Evolutionary conservation across 768 basidiomycete species (phyloP).

Genomic region (Dacryopinax primogenitus): DNA sequence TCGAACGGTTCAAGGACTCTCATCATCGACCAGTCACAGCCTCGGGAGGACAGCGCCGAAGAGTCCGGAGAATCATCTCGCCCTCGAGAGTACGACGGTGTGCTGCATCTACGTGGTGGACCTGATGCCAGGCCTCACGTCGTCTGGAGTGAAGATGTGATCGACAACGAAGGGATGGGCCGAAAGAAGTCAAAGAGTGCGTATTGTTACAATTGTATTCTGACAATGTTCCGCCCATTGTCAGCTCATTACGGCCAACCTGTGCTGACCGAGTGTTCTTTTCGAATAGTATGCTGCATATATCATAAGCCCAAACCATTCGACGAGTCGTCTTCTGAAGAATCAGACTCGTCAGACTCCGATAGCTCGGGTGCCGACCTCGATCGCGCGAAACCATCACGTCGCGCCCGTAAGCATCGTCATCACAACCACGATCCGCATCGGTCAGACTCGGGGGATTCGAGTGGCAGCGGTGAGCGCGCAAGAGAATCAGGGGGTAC

Average conservation of each 20-base stretch:
- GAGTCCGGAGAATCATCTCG: neutral
- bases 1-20: neutral
- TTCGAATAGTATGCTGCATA: slow-evolving; percentile 80
- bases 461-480: slow-evolving; percentile 16
- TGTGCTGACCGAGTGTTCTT: neutral
- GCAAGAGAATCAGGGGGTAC: slow-evolving; percentile 14
- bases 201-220: slow-evolving; percentile 23
- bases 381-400: slow-evolving; percentile 13
- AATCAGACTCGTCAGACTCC: slow-evolving; percentile 41
- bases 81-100: slow-evolving; percentile 25
- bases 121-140: slow-evolving; percentile 44
- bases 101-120: slow-evolving; percentile 48
- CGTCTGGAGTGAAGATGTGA: slow-evolving; percentile 69
- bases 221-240: slow-evolving; percentile 4
- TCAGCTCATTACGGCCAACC: slow-evolving; percentile 6
- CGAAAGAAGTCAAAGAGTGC: slow-evolving; percentile 88
- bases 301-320: slow-evolving; percentile 71
- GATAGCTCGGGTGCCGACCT: slow-evolving; percentile 30
- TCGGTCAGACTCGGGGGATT: slow-evolving; percentile 13
- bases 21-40: neutral
- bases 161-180: slow-evolving; percentile 83
- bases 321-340: slow-evolving; percentile 60
- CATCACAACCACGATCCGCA: slow-evolving; percentile 18
- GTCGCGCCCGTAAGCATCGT: slow-evolving; percentile 15
- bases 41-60: neutral